A percentile compares a stretch with the other conserved stretches of the same genome.
phyloP scores from a whole-genome alignment of 208 protist genomes.

The Acanthamoeba pearcei region DNA sequence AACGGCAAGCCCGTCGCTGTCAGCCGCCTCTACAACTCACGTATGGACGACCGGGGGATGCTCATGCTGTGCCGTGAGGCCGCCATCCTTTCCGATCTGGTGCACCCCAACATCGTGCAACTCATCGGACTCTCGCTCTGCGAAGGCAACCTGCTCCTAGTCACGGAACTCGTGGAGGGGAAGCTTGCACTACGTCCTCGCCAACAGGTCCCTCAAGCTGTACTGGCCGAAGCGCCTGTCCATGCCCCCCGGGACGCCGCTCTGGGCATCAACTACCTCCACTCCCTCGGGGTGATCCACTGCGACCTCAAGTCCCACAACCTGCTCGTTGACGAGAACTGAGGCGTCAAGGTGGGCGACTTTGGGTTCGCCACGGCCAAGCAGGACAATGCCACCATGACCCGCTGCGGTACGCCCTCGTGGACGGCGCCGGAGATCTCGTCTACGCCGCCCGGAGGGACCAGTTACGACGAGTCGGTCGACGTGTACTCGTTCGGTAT shows the following conservation, averaged over 20 bases:
- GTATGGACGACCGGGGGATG: neutral
- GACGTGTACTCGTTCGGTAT: neutral
- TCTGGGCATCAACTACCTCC: no score
- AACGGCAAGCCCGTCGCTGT: neutral
- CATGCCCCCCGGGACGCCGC: neutral
- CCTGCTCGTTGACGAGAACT: no score
- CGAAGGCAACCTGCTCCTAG: neutral
- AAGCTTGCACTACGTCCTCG: neutral
- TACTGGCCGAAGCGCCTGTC: neutral
- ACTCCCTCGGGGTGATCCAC: no score
- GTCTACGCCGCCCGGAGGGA: neutral
- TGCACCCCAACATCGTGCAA: neutral
- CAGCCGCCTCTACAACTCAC: neutral
- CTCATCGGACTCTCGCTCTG: neutral
- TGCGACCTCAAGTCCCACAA: no score
- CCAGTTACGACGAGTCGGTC: neutral
- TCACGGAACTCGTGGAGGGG: conserved; percentile 8
- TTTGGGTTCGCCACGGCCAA: conserved; percentile 1
- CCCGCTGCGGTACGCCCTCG: neutral
- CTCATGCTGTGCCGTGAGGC: neutral
- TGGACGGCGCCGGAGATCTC: neutral
- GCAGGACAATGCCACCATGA: conserved; percentile 17
- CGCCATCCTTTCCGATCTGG: neutral
- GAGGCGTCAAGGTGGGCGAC: no score
- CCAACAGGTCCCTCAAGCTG: neutral